phyloP scores from a whole-genome alignment of 1,139 yeast genomes.

The Diutina neorugosa region DNA sequence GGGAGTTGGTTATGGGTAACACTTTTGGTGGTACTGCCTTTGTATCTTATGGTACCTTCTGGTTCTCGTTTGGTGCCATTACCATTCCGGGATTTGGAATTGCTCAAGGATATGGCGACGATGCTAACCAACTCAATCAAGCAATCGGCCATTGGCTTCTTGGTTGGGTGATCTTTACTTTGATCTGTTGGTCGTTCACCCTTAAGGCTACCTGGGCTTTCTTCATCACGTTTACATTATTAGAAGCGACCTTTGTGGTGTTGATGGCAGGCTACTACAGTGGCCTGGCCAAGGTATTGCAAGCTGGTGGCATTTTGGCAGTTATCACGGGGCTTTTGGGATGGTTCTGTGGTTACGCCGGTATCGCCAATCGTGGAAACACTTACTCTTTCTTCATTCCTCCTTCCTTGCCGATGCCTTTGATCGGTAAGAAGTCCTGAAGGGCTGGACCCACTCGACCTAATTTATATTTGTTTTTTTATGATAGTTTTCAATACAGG shows the following conservation, averaged over 20 bases:
- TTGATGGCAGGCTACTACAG: slow-evolving; percentile 31
- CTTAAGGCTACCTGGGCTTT: slow-evolving; percentile 33
- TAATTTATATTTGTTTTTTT: not conserved
- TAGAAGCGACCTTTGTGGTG: slow-evolving; percentile 28
- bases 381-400: slow-evolving; percentile 15
- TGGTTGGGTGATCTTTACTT: slow-evolving; percentile 35
- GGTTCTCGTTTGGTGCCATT: slow-evolving; percentile 24
- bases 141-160: slow-evolving; percentile 32
- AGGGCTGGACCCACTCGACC: not conserved
- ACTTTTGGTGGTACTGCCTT: slow-evolving; percentile 27
- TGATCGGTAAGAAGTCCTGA: not conserved
- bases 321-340: slow-evolving; percentile 30
- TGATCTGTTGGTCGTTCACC: slow-evolving; percentile 25
- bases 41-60: slow-evolving; percentile 26
- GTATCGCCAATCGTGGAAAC: slow-evolving; percentile 19
- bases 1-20: slow-evolving; percentile 12
- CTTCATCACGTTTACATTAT: slow-evolving; percentile 21
- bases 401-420: slow-evolving; percentile 6
- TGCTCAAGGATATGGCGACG: slow-evolving; percentile 16
- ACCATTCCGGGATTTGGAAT: slow-evolving; percentile 22
- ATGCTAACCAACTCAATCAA: slow-evolving; percentile 12
- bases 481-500: not conserved
- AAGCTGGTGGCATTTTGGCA: slow-evolving; percentile 36
- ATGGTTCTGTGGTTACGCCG: slow-evolving; percentile 29
- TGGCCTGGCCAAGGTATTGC: slow-evolving; percentile 17